These are phyloP conservation scores for Jimgerdemannia flammicorona DNA, from an alignment of 192 early-diverging fungal species.

Conservation along the genomic window DNA sequence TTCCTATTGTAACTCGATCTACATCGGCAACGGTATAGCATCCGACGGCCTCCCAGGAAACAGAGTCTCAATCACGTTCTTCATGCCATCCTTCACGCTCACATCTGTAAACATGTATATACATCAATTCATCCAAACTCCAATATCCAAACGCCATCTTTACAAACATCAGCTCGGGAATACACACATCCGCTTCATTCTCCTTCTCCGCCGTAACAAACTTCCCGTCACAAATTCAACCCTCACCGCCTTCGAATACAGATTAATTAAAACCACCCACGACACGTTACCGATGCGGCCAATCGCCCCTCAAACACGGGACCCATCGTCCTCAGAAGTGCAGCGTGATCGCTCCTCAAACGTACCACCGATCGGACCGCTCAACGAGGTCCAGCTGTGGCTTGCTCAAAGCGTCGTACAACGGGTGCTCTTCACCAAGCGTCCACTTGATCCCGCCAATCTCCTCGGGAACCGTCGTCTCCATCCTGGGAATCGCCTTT, in stretches of 20 bases:
- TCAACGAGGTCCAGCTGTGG: neutral
- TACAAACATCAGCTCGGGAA: neutral
- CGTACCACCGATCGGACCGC: neutral
- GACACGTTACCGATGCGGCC: neutral
- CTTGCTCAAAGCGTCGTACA: neutral
- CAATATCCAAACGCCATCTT: neutral
- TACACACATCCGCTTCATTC: neutral
- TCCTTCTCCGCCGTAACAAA: neutral
- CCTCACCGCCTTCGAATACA: neutral
- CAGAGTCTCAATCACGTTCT: neutral
- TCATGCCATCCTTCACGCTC: neutral
- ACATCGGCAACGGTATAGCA: too few relatives aligned
- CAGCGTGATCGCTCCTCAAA: neutral
- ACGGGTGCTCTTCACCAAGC: neutral
- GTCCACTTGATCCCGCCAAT: neutral
- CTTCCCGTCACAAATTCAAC: neutral
- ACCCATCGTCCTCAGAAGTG: neutral
- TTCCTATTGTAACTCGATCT: too few relatives aligned
- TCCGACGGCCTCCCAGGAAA: neutral
- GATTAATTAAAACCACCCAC: neutral
- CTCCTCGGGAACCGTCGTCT: neutral
- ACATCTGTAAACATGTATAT: neutral
- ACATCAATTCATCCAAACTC: neutral
- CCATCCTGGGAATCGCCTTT: neutral
- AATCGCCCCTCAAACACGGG: neutral